Base-by-base conservation (phyloP, 768 basidiomycete genomes). In the Mycena amicta region DNA sequence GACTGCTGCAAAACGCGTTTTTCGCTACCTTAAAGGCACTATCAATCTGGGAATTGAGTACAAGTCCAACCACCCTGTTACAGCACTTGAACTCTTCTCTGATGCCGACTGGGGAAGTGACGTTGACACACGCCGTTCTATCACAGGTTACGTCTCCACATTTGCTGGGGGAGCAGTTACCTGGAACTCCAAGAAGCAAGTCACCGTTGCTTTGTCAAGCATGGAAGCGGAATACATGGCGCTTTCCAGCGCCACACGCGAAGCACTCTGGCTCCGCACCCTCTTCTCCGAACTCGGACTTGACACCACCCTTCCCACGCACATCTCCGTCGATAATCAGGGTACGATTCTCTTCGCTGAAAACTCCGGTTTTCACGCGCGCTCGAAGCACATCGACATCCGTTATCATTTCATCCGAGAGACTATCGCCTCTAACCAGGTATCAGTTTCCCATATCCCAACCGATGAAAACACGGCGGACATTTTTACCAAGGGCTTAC, bases 171-270 rank as follows among this genome's bases (percentile, higher is more conserved):
- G 69, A 2, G 57, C 66, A 4, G 63, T 78, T 3, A 57, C 61
- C 6, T 80, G 77, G 75, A 55, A 56, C 12, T 68, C 71, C 0
- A 59, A 66, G 22, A 58, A 68, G 25, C 78, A 80, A 61, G 30
- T 61, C 2, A 63, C 67, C 1, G 65, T 76, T 37, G 57, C 77
- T 0, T 53, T 62, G 0, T 78, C 75, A 0, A 74, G 72, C 0
- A 68, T 66, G 4, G 73, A 79, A 53, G 71, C 74, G 0, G 76
- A 78, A 60, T 77, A 74, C 61, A 67, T 76, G 18, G 74, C 73
- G 0, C 59, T 64, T 1, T 43, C 66, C 0, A 65, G 75, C 40
- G 70, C 72, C 1, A 27, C 61, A 0, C 61, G 68, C 33, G 68
- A 77, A 55, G 64, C 63, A 1, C n/a, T 73, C 5, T 79, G 75